Evolutionary conservation across 2,329 filamentous ascomycete species (phyloP).

Genomic region (Aspergillus glaucus): DNA sequence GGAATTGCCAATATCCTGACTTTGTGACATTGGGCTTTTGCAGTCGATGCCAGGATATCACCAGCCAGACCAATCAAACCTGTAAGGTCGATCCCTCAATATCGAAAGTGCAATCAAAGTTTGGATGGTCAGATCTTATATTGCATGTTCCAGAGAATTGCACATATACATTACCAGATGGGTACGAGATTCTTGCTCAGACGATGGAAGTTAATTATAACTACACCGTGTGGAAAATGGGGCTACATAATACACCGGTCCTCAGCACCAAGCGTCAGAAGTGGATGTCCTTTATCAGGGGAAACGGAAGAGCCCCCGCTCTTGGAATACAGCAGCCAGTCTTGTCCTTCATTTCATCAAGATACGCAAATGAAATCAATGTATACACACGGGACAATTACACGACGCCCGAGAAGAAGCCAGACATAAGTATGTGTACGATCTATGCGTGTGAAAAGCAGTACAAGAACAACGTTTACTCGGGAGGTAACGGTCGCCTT

Average conservation of each 20-base stretch:
- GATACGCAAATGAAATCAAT: neutral
- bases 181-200: neutral
- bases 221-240: neutral
- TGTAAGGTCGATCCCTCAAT: neutral
- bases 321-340: neutral
- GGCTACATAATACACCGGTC: neutral
- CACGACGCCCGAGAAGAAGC: conserved; percentile 2
- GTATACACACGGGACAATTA: conserved; percentile 4
- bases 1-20: conserved; percentile 5
- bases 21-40: conserved; percentile 14
- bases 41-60: conserved; percentile 12
- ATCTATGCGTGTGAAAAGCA: conserved; percentile 7
- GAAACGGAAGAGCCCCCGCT: too few relatives aligned
- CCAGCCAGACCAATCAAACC: conserved; percentile 2
- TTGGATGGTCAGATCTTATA: too few relatives aligned
- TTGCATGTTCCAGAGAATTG: neutral
- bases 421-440: conserved; percentile 5
- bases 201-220: too few relatives aligned
- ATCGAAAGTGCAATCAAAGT: neutral
- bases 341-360: neutral
- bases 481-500: too few relatives aligned
- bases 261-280: neutral
- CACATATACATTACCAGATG: conserved; percentile 2
- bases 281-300: too few relatives aligned
- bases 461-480: neutral